Percentiles rank a stretch among this genome's conserved stretches.
Conservation (phyloP, 768 basidiomycete species). For the Clathrus columnatus region DNA sequence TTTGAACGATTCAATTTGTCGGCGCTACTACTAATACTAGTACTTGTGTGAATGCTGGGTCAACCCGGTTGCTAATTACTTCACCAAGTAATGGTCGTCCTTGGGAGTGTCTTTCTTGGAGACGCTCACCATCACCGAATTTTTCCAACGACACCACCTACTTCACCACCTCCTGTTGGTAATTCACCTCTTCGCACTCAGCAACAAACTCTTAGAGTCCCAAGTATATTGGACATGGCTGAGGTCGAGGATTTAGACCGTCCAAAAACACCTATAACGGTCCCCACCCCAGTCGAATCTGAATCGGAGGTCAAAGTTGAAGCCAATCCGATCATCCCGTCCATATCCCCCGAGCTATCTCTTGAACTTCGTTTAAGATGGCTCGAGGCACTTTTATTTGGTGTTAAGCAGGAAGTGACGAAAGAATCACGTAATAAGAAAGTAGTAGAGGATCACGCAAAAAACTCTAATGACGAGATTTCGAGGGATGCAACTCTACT, state of each 20-base stretch:
- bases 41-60: no score
- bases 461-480: conserved; percentile 31
- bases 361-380: conserved; percentile 69
- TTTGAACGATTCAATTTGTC: not conserved
- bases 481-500: conserved; percentile 34
- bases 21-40: not conserved
- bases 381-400: conserved; percentile 70
- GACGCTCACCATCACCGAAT: conserved; percentile 62
- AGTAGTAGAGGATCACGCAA: conserved; percentile 27
- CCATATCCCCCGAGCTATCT: conserved; percentile 59
- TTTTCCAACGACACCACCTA: conserved; percentile 43
- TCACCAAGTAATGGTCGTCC: conserved; percentile 34
- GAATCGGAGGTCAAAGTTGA: conserved; percentile 9
- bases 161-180: conserved; percentile 27
- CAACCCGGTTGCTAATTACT: not conserved
- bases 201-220: conserved; percentile 11
- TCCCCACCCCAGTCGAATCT: conserved; percentile 26
- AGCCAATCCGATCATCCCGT: conserved; percentile 1
- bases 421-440: conserved; percentile 29
- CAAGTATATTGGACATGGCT: conserved; percentile 13
- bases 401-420: conserved; percentile 41
- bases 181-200: conserved; percentile 9
- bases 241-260: conserved; percentile 17
- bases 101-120: conserved; percentile 77
- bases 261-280: conserved; percentile 11